Conservation (phyloP, 352 stramenopile species). For the Aphanomyces cochlioides region DNA sequence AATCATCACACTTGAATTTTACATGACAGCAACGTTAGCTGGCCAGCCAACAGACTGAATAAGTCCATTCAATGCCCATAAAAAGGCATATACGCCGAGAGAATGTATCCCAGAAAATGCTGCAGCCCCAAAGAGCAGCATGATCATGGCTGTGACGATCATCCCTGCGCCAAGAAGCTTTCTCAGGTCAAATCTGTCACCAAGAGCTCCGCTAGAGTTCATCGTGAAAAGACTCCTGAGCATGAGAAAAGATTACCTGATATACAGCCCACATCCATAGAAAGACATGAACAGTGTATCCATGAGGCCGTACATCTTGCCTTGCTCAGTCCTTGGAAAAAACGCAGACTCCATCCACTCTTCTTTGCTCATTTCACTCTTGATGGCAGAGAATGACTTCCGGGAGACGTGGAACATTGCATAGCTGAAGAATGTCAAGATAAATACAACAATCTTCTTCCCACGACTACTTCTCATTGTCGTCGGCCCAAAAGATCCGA, state of each 20-base stretch:
- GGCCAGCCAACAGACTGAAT: constrained; percentile 78
- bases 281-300: constrained; percentile 81
- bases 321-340: constrained; percentile 58
- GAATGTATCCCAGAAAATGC: constrained; percentile 37
- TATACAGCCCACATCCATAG: constrained; percentile 66
- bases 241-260: constrained; percentile 42
- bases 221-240: neutral
- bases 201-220: constrained; percentile 50
- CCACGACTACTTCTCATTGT: neutral
- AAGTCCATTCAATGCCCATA: constrained; percentile 76
- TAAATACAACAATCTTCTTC: constrained; percentile 55
- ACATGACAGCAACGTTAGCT: constrained; percentile 75
- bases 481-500: no score
- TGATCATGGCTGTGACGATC: constrained; percentile 55
- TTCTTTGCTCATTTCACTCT: constrained; percentile 73
- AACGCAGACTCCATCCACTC: constrained; percentile 68
- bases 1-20: constrained; percentile 60
- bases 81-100: constrained; percentile 59
- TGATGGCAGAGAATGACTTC: constrained; percentile 81
- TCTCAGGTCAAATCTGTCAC: constrained; percentile 63
- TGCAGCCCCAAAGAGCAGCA: constrained; percentile 59
- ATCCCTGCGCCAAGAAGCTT: constrained; percentile 68
- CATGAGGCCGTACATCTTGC: constrained; percentile 73
- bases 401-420: constrained; percentile 70
- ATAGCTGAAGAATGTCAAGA: constrained; percentile 78